phyloP scores from a whole-genome alignment of 306 rosid genomes.

The Prunus armeniaca region DNA sequence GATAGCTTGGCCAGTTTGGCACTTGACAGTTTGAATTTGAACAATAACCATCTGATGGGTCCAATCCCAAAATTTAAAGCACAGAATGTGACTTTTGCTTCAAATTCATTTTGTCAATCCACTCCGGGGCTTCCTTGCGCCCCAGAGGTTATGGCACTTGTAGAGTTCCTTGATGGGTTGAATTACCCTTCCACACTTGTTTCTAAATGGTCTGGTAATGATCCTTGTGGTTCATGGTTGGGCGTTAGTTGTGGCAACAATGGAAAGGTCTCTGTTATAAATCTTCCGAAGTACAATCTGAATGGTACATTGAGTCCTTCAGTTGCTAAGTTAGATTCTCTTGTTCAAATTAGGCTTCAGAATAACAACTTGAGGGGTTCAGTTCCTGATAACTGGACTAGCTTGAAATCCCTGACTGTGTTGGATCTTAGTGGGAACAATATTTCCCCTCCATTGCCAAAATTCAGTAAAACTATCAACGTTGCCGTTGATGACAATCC shows the following conservation, averaged over 20 bases:
- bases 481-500: slow-evolving; percentile 43
- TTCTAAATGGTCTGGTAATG: slow-evolving; percentile 66
- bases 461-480: slow-evolving; percentile 46
- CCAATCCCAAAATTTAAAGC: slow-evolving; percentile 74
- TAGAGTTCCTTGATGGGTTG: slow-evolving; percentile 64
- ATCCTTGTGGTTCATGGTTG: slow-evolving; percentile 76
- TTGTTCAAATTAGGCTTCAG: slow-evolving; percentile 50
- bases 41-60: slow-evolving; percentile 82
- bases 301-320: slow-evolving; percentile 82
- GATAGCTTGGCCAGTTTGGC: slow-evolving; percentile 50
- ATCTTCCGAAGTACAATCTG: slow-evolving; percentile 55
- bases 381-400: slow-evolving; percentile 71
- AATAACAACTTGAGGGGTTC: slow-evolving; percentile 57
- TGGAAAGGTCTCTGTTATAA: slow-evolving; percentile 56
- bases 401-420: slow-evolving; percentile 45
- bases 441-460: slow-evolving; percentile 78
- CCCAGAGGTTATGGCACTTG: slow-evolving; percentile 66
- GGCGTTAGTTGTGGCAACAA: slow-evolving; percentile 56
- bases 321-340: slow-evolving; percentile 63
- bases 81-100: slow-evolving; percentile 11
- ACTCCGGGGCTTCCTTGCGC: slow-evolving; percentile 51
- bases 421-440: slow-evolving; percentile 82
- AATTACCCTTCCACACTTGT: slow-evolving; percentile 62
- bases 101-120: slow-evolving; percentile 56
- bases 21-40: slow-evolving; percentile 57